These are phyloP conservation scores for Candida xyloterini DNA, from an alignment of 805 yeast species.

Conservation along the genomic window DNA sequence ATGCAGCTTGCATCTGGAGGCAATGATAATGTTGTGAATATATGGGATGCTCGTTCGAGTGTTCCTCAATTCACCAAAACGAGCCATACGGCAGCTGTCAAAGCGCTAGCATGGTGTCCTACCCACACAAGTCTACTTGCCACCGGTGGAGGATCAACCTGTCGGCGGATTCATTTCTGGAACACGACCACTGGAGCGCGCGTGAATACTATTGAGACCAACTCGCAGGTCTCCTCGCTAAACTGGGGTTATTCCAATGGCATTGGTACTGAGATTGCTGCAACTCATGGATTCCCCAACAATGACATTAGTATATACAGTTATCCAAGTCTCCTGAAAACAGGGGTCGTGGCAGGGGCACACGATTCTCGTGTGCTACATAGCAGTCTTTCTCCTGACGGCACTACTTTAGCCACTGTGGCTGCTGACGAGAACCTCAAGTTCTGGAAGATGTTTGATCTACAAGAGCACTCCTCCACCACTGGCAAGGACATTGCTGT, in stretches of 20 bases:
- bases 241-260: slow-evolving; percentile 83
- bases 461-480: slow-evolving; percentile 26
- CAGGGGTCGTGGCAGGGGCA: slow-evolving; percentile 81
- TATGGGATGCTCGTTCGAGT: slow-evolving; percentile 81
- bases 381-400: slow-evolving; percentile 87
- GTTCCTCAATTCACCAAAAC: slow-evolving; percentile 73
- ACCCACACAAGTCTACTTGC: slow-evolving; percentile 77
- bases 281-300: slow-evolving; percentile 91
- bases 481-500: slow-evolving; percentile 47
- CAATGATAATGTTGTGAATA: slow-evolving; percentile 86
- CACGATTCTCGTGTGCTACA: slow-evolving; percentile 86
- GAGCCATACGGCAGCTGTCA: slow-evolving; percentile 90
- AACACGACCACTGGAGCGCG: slow-evolving; percentile 88
- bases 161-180: slow-evolving; percentile 90
- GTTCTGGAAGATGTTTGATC: slow-evolving; percentile 88
- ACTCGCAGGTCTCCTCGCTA: slow-evolving; percentile 90
- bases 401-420: slow-evolving; percentile 84
- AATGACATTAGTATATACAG: slow-evolving; percentile 81
- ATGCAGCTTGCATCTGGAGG: slow-evolving; percentile 88
- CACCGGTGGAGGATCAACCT: slow-evolving; percentile 96
- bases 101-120: slow-evolving; percentile 95
- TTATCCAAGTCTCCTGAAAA: slow-evolving; percentile 80
- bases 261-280: slow-evolving; percentile 78
- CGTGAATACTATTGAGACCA: slow-evolving; percentile 83
- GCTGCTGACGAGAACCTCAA: slow-evolving; percentile 96